Evolutionary conservation across 192 early-diverging fungal species (phyloP).

Genomic region (Diversispora eburnea): DNA sequence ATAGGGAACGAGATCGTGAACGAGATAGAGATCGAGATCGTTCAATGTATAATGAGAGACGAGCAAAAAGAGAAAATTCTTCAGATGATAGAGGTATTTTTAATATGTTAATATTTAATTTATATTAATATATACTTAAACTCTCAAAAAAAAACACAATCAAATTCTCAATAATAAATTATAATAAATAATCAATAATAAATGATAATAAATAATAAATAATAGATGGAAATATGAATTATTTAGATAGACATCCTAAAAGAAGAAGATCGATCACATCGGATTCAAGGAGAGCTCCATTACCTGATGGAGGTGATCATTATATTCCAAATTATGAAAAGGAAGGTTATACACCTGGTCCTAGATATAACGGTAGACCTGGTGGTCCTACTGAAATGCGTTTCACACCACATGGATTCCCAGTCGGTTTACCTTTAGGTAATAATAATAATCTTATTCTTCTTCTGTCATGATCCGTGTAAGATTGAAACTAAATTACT

Average conservation of each 20-base stretch:
- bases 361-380: slow-evolving; percentile 43
- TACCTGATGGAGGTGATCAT: slow-evolving; percentile 59
- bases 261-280: slow-evolving; percentile 22
- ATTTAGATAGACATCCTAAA: slow-evolving; percentile 24
- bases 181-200: too few species aligned
- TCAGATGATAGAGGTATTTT: slow-evolving; percentile 24
- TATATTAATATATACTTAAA: not conserved
- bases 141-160: not conserved
- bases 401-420: slow-evolving; percentile 26
- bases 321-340: slow-evolving; percentile 87
- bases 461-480: not conserved
- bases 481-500: too few species aligned
- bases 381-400: slow-evolving; percentile 37
- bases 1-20: slow-evolving; percentile 21
- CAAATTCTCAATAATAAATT: not conserved
- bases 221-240: not conserved
- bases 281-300: slow-evolving; percentile 3
- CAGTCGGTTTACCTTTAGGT: slow-evolving; percentile 30
- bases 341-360: slow-evolving; percentile 65
- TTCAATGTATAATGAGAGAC: not conserved
- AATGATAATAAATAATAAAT: not conserved
- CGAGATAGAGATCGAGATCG: slow-evolving; percentile 18
- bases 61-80: not conserved
- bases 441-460: not conserved
- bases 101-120: not conserved